Evolutionary conservation across 179 eudicot species (phyloP), one percentile per base, ranked within the genome.

Genomic region (Patellifolia procumbens): DNA sequence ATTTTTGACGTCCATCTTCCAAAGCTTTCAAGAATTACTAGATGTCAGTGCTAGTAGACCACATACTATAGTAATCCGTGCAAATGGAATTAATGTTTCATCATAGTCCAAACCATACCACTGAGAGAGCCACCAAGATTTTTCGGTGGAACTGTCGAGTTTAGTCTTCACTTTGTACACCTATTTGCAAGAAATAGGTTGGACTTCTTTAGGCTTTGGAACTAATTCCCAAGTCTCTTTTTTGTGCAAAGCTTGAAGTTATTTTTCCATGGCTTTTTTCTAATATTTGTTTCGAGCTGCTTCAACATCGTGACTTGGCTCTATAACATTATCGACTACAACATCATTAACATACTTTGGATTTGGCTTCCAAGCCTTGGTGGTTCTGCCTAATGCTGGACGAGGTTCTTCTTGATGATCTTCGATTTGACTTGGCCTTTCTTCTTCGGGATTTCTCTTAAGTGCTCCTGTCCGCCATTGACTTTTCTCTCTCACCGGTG

Each of bases 101-200:
- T 65, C 42, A 62, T 29, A 62, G 42, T 62, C 4, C 39, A 39
- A 52, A n/a, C 34, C 42, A 52, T 64, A 53, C 16, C 52, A 59
- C 24, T 51, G 16, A 0, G 53, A 66, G 43, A 68, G 24, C 11
- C 80, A 53, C 22, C 53, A 13, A 51, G 63, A 67, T 55, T 65
- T 63, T 37, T 78, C 56, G 49, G 34, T 70, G 2, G 83, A 60
- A 16, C 80, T 75, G 70, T 82, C 59, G 17, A 74, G 53, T 4
- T 62, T 76, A 42, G 52, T 62, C 72, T 80, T 80, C 17, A 80
- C 9, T 43, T 80, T 83, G 70, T 77, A 73, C 22, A 78, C 83
- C 86, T 67, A 77, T n/a, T n/a, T n/a, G n/a, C n/a, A n/a, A n/a
- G n/a, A n/a, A n/a, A n/a, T n/a, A n/a, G n/a, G n/a, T n/a, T n/a